phyloP scores from a whole-genome alignment of 306 rosid genomes.

The Rosa persica region DNA sequence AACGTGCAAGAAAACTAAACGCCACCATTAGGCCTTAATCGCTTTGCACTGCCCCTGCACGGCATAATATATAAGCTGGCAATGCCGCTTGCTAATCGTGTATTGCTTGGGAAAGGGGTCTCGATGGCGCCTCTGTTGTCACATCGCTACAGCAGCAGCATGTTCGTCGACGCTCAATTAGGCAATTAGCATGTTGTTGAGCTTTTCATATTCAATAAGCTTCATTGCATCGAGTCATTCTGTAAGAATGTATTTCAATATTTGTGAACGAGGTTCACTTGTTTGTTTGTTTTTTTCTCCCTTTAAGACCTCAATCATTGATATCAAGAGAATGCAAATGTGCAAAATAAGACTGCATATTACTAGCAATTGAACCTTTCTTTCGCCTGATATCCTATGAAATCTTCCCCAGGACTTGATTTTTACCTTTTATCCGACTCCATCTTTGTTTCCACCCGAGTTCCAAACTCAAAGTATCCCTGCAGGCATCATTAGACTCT shows the following conservation, averaged over 20 bases:
- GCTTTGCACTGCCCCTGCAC: not conserved
- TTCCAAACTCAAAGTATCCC: constrained; percentile 50
- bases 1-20: not conserved
- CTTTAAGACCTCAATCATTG: not conserved
- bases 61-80: not conserved
- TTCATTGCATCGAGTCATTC: not conserved
- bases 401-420: constrained; percentile 68
- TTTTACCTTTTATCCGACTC: constrained; percentile 50
- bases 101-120: not conserved
- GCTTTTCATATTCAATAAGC: not conserved
- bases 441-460: constrained; percentile 54
- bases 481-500: constrained; percentile 56
- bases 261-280: not conserved
- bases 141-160: not conserved
- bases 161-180: not conserved
- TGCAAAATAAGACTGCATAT: not conserved
- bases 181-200: not conserved
- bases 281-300: not conserved
- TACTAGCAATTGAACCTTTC: constrained; percentile 32
- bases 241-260: not conserved
- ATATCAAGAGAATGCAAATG: not conserved
- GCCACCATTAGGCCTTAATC: not conserved
- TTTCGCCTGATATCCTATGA: constrained; percentile 67
- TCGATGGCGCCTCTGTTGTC: not conserved
- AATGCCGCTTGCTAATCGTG: not conserved